phyloP scores from a whole-genome alignment of 108 stramenopile genomes.

The Cylindrotheca fusiformis region DNA sequence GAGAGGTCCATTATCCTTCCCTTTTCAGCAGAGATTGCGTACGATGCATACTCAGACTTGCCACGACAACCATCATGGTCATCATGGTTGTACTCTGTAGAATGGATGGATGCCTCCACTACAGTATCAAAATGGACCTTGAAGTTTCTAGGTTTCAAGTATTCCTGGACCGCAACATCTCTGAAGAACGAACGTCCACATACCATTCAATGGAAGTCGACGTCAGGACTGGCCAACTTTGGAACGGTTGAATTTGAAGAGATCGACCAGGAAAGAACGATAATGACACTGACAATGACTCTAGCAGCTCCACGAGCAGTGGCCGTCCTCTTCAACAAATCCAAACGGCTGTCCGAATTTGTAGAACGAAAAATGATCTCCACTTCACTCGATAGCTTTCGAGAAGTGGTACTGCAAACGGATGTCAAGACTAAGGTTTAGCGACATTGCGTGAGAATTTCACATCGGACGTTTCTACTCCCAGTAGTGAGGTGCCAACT shows the following conservation, averaged over 20 bases:
- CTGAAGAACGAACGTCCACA: conserved; percentile 47
- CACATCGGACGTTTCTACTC: conserved; percentile 13
- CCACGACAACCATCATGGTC: conserved; percentile 77
- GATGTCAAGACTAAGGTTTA: conserved; percentile 20
- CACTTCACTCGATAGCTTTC: conserved; percentile 59
- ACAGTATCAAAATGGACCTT: conserved; percentile 68
- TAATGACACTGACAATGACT: conserved; percentile 60
- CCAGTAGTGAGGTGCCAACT: conserved; percentile 98
- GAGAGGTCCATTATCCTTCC: conserved; percentile 23
- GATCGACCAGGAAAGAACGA: conserved; percentile 15
- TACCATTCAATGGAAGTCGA: conserved; percentile 71
- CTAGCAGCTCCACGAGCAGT: conserved; percentile 63
- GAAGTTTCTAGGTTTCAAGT: conserved; percentile 53
- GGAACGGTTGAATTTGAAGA: conserved; percentile 51
- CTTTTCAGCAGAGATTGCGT: conserved; percentile 68
- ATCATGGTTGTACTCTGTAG: conserved; percentile 69
- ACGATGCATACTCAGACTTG: conserved; percentile 76
- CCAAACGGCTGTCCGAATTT: conserved; percentile 39
- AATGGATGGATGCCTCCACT: conserved; percentile 30
- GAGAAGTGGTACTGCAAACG: conserved; percentile 54
- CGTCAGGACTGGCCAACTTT: conserved; percentile 64
- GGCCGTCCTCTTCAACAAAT: conserved; percentile 48
- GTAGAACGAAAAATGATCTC: conserved; percentile 63
- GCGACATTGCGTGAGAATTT: no score
- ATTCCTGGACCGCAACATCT: conserved; percentile 65